Conservation (phyloP, 2,329 filamentous ascomycete species). For the Epicoccum nigrum region DNA sequence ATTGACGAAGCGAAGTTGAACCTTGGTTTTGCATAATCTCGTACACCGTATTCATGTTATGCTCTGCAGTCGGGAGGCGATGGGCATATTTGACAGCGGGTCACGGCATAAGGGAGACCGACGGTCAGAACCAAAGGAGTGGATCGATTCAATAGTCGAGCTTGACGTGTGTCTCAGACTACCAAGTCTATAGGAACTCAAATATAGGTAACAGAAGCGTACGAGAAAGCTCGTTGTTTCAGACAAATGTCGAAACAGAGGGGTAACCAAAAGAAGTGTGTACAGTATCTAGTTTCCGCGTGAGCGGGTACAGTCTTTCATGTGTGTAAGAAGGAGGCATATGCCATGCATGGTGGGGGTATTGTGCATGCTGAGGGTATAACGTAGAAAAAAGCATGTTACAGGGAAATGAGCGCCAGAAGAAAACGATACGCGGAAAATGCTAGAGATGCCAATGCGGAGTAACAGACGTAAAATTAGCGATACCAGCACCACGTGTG, state of each 20-base stretch:
- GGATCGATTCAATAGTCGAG: slow-evolving; percentile 14
- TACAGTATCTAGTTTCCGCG: slow-evolving; percentile 47
- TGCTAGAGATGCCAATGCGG: slow-evolving; percentile 42
- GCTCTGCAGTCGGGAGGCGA: slow-evolving; percentile 1
- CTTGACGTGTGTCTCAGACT: slow-evolving; percentile 16
- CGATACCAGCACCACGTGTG: slow-evolving; percentile 20
- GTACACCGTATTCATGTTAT: neutral
- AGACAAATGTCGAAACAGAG: slow-evolving; percentile 4
- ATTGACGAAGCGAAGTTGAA: neutral
- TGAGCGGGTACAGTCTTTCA: slow-evolving; percentile 50
- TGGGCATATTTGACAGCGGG: slow-evolving; percentile 9
- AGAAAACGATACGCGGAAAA: slow-evolving; percentile 1
- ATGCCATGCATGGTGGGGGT: slow-evolving; percentile 29
- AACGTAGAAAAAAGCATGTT: slow-evolving; percentile 18
- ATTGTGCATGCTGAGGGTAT: slow-evolving; percentile 32
- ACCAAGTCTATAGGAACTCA: slow-evolving; percentile 11
- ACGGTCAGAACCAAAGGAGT: slow-evolving; percentile 13
- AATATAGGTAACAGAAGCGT: slow-evolving; percentile 16
- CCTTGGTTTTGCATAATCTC: neutral
- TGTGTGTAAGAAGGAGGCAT: slow-evolving; percentile 26
- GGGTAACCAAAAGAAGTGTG: slow-evolving; percentile 22
- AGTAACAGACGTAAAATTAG: slow-evolving; percentile 17
- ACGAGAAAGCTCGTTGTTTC: slow-evolving; percentile 15
- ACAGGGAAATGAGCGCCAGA: slow-evolving; percentile 14
- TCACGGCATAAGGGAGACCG: slow-evolving; percentile 2